Evolutionary conservation across 2,329 filamentous ascomycete species (phyloP).

Genomic region (Allantophomopsis cytisporea): DNA sequence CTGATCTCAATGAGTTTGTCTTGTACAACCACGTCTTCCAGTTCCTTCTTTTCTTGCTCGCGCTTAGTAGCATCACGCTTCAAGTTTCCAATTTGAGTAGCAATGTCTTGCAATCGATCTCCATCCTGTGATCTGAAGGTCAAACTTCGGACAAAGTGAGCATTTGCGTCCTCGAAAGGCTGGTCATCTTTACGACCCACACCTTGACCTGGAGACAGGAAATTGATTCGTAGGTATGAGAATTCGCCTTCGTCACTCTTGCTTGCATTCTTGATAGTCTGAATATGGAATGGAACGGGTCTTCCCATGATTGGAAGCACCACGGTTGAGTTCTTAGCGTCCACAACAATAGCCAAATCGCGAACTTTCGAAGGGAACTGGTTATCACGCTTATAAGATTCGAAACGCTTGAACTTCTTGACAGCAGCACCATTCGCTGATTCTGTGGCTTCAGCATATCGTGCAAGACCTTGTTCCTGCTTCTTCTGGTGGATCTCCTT

Average conservation of each 20-base stretch:
- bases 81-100: conserved; percentile 87
- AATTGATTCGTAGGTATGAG: conserved; percentile 91
- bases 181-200: conserved; percentile 96
- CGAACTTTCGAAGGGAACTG: conserved; percentile 75
- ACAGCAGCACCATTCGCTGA: conserved; percentile 82
- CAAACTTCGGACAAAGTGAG: conserved; percentile 89
- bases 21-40: conserved; percentile 98
- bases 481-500: conserved; percentile 81
- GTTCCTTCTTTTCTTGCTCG: conserved; percentile 97
- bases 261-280: conserved; percentile 97
- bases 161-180: conserved; percentile 90
- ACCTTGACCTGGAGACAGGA: conserved; percentile 91
- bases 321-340: conserved; percentile 79
- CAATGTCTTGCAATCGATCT: conserved; percentile 78
- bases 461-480: conserved; percentile 72
- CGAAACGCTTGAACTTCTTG: conserved; percentile 98
- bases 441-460: conserved; percentile 75
- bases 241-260: conserved; percentile 94
- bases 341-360: conserved; percentile 81
- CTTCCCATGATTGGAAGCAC: conserved; percentile 95
- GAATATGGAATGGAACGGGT: conserved; percentile 94
- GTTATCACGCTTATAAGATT: conserved; percentile 97
- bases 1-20: conserved; percentile 93
- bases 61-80: conserved; percentile 86
- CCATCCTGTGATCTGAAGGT: conserved; percentile 90